These are phyloP conservation scores for Haplosporangium sp. DNA, from an alignment of 371 early-diverging fungal genomes.

Conservation along the genomic window DNA sequence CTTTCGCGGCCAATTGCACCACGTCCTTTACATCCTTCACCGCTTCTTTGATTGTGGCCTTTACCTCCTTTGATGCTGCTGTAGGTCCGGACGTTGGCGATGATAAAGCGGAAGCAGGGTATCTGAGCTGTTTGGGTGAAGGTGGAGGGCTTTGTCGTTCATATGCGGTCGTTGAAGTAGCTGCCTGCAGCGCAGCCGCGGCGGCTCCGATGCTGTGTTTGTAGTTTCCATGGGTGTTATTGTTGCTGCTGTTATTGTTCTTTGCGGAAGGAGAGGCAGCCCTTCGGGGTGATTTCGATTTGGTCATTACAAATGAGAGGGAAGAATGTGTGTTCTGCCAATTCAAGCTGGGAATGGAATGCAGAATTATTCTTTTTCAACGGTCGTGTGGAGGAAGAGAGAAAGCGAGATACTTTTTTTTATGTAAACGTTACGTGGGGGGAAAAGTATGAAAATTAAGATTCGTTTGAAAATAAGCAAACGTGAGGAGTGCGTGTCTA, in stretches of 20 bases:
- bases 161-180: constrained; percentile 8
- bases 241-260: not conserved
- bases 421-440: not conserved
- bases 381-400: not conserved
- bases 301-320: constrained; percentile 34
- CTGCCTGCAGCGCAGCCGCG: constrained; percentile 32
- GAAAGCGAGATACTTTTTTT: not conserved
- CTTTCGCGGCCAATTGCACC: constrained; percentile 5
- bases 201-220: constrained; percentile 12
- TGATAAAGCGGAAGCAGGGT: not conserved
- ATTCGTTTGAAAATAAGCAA: too few relatives aligned
- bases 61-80: constrained; percentile 16
- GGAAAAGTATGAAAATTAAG: not conserved
- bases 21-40: constrained; percentile 9
- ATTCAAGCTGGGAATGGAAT: not conserved
- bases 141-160: constrained; percentile 11
- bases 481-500: not conserved
- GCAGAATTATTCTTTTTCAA: not conserved
- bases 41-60: not conserved
- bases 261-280: constrained; percentile 15
- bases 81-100: constrained; percentile 12
- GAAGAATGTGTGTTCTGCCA: not conserved
- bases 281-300: constrained; percentile 37
- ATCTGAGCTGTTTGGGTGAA: constrained; percentile 8
- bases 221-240: not conserved